These are phyloP conservation scores for Trichosanthes cucumerina DNA, from an alignment of 306 rosid species.

Conservation along the genomic window DNA sequence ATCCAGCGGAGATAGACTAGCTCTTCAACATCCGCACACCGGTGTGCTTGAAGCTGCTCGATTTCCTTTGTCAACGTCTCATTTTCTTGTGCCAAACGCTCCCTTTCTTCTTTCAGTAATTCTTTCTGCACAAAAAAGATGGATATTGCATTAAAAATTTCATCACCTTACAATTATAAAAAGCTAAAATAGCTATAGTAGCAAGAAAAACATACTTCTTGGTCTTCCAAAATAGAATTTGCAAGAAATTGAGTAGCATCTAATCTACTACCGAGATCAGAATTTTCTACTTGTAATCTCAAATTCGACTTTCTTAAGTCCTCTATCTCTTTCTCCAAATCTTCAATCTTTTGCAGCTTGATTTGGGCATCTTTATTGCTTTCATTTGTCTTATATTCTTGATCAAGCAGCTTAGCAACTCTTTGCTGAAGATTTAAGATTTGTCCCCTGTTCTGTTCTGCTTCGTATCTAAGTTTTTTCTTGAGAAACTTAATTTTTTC, in stretches of 20 bases:
- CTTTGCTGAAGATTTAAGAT: slow-evolving; percentile 46
- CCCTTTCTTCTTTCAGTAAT: slow-evolving; percentile 34
- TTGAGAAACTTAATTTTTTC: slow-evolving; percentile 50
- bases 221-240: slow-evolving; percentile 54
- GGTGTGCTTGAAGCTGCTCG: slow-evolving; percentile 47
- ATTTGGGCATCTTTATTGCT: slow-evolving; percentile 23
- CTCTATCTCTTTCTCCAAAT: slow-evolving; percentile 46
- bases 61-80: slow-evolving; percentile 35
- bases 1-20: slow-evolving; percentile 82
- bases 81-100: slow-evolving; percentile 35
- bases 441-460: slow-evolving; percentile 62
- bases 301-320: slow-evolving; percentile 39
- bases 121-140: slow-evolving; percentile 36
- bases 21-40: slow-evolving; percentile 70
- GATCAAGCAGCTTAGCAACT: slow-evolving; percentile 55
- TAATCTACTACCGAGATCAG: slow-evolving; percentile 56
- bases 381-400: slow-evolving; percentile 30
- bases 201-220: slow-evolving; percentile 33
- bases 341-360: slow-evolving; percentile 38
- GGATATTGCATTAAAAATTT: neutral
- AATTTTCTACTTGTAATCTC: slow-evolving; percentile 47
- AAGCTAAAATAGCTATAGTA: neutral
- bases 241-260: slow-evolving; percentile 78
- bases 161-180: neutral
- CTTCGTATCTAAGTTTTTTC: slow-evolving; percentile 62